Evolutionary conservation across 2,329 filamentous ascomycete species (phyloP).

Genomic region (Fusarium irregulare): DNA sequence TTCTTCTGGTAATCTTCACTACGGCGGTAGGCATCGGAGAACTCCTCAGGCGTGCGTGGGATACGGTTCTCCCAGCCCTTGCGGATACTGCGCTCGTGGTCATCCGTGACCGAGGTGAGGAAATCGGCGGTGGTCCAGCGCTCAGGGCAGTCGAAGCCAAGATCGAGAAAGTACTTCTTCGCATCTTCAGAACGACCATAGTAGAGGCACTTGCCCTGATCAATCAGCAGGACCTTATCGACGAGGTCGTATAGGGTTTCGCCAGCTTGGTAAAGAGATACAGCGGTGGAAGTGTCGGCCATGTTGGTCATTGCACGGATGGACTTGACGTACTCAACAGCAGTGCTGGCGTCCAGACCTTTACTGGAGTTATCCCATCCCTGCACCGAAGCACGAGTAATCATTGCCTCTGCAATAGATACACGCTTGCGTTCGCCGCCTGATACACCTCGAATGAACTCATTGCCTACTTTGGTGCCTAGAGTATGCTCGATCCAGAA

Average conservation of each 20-base stretch:
- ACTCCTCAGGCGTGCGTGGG: conserved; percentile 75
- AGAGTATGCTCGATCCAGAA: conserved; percentile 78
- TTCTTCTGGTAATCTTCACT: conserved; percentile 71
- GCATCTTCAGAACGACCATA: conserved; percentile 73
- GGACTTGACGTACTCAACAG: conserved; percentile 75
- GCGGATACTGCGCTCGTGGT: conserved; percentile 75
- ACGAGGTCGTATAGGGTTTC: conserved; percentile 74
- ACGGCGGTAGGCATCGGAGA: conserved; percentile 72
- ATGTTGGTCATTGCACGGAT: conserved; percentile 74
- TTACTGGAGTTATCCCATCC: conserved; percentile 81
- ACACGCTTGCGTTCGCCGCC: conserved; percentile 79
- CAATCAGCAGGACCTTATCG: conserved; percentile 82
- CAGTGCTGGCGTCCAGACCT: conserved; percentile 78
- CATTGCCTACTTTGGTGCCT: conserved; percentile 76
- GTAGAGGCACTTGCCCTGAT: conserved; percentile 77
- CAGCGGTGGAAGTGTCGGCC: conserved; percentile 76
- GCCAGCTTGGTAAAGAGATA: conserved; percentile 78
- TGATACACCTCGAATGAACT: conserved; percentile 71
- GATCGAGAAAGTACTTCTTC: conserved; percentile 74
- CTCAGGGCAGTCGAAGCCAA: conserved; percentile 78
- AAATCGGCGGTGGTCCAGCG: conserved; percentile 81
- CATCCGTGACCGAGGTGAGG: conserved; percentile 81
- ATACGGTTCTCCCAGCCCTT: conserved; percentile 72
- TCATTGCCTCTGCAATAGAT: conserved; percentile 76
- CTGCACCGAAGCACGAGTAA: conserved; percentile 69